These are phyloP conservation scores for Pisolithus sp. DNA, from an alignment of 768 basidiomycete species.

Conservation along the genomic window DNA sequence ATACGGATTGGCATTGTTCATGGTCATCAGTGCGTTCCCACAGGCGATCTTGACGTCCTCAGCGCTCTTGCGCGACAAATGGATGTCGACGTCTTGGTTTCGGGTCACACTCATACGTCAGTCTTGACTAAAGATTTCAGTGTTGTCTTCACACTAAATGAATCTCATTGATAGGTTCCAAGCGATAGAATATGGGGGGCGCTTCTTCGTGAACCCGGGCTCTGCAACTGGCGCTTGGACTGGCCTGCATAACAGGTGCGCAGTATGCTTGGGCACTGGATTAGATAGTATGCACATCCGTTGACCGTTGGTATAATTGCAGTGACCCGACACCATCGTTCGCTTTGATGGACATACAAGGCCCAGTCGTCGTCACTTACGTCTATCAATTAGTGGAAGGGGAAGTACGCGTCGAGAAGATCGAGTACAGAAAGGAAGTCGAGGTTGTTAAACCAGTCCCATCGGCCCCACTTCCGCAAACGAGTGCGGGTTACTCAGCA, in stretches of 20 bases:
- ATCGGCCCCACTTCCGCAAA: slow-evolving; percentile 15
- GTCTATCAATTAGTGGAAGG: slow-evolving; percentile 94
- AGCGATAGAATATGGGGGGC: slow-evolving; percentile 83
- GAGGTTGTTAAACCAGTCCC: slow-evolving; percentile 30
- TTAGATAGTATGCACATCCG: background rate
- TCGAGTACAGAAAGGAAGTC: slow-evolving; percentile 70
- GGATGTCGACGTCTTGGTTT: slow-evolving; percentile 94
- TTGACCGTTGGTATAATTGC: slow-evolving; percentile 2
- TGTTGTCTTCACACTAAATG: background rate
- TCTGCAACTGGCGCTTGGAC: slow-evolving; percentile 95
- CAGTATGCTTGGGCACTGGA: background rate
- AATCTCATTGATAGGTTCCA: slow-evolving; percentile 60
- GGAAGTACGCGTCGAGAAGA: slow-evolving; percentile 89
- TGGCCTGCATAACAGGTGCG: slow-evolving; percentile 33
- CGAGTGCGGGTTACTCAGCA: slow-evolving; percentile 24
- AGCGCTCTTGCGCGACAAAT: slow-evolving; percentile 86
- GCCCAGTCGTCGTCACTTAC: slow-evolving; percentile 93
- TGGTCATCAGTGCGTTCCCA: slow-evolving; percentile 90
- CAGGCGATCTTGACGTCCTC: slow-evolving; percentile 88
- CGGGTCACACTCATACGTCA: slow-evolving; percentile 91
- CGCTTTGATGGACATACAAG: slow-evolving; percentile 97
- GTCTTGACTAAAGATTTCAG: slow-evolving; percentile 21
- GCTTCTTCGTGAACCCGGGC: slow-evolving; percentile 95
- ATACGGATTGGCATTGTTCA: slow-evolving; percentile 91
- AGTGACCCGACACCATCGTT: slow-evolving; percentile 92